Conservation (phyloP, 129 eudicot genomes). For the Rutidosis leptorrhynchoides region DNA sequence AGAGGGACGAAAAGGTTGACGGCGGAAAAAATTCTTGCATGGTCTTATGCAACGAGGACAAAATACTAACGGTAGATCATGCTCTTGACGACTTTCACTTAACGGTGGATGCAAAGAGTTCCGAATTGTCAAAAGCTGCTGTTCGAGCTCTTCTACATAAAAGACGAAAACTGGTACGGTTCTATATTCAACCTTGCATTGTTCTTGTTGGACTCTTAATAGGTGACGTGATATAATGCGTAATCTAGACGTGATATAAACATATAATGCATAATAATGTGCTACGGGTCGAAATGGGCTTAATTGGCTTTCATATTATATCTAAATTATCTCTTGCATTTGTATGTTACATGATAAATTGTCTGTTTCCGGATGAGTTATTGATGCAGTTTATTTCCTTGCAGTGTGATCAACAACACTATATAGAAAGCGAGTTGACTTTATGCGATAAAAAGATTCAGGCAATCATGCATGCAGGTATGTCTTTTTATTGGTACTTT, state of each 20-base stretch:
- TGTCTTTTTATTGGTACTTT: slow-evolving; percentile 2
- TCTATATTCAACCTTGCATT: not conserved
- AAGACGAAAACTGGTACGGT: slow-evolving; percentile 46
- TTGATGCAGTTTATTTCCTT: slow-evolving; percentile 18
- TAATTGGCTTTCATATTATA: slow-evolving; percentile 7
- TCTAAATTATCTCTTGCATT: not conserved
- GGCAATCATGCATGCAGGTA: slow-evolving; percentile 39
- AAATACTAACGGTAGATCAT: slow-evolving; percentile 18
- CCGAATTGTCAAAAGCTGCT: slow-evolving; percentile 46
- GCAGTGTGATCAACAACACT: slow-evolving; percentile 46
- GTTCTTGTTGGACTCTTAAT: slow-evolving; percentile 1
- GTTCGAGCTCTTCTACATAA: slow-evolving; percentile 46
- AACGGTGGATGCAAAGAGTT: slow-evolving; percentile 34
- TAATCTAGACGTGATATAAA: not conserved
- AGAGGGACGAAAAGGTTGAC: slow-evolving; percentile 24
- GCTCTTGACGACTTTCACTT: slow-evolving; percentile 30
- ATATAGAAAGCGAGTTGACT: slow-evolving; percentile 46
- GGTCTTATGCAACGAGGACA: slow-evolving; percentile 23
- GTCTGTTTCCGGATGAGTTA: not conserved
- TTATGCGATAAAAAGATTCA: slow-evolving; percentile 47
- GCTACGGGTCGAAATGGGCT: not conserved
- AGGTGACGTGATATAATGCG: slow-evolving; percentile 5
- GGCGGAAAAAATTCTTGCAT: slow-evolving; percentile 22
- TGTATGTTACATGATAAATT: not conserved
- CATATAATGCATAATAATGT: not conserved